Base-by-base conservation (phyloP, 805 yeast genomes). In the Wickerhamiella allomyrinae region DNA sequence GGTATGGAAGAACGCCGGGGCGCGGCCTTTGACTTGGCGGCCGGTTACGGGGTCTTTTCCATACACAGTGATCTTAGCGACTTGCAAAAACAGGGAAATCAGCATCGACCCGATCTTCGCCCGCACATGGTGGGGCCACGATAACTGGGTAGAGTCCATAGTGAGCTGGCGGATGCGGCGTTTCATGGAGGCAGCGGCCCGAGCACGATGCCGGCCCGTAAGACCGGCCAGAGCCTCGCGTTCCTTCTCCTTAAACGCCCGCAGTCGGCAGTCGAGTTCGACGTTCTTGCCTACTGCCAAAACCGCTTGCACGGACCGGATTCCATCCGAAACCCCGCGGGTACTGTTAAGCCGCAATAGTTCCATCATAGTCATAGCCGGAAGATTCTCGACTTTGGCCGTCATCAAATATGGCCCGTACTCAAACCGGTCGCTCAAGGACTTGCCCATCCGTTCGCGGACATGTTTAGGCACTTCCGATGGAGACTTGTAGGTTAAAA, bases 1-100 rank as follows among this genome's bases (percentile, higher is more conserved):
- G 3, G 85, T 73, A 56, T 91, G 97, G 46, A 76, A 77, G 54
- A 91, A 81, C 0, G 97, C 97, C 2, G 96, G 95, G 7, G 86
- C 89, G 31, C 71, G 66, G 17, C 87, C 93, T 24, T 62, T 61
- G n/a, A 82, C 79, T 1, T 58, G 57, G 41, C 74, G 62, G 9
- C 81, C 79, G 0, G 94, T 78, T 2, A 74, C 67, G 2, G 96
- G 96, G 56, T 89, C 95, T 1, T 63, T 68, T 37, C 87, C 95
- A 29, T 69, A 67, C 2, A 87, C 95, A 20, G 76, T 71, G 10
- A 89, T 79, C 52, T 76, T 80, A 2, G 96, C 94, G 20, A 80
- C 84, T 50, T 82, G 81, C 54, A 89, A 67, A 42, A 91, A 61
- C 50, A 80, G 66, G 2, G 94, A 75, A 10, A 82, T 68, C 45